Evolutionary conservation across 2,329 filamentous ascomycete genomes (phyloP).

Genomic region (Trichophyton verrucosum): DNA sequence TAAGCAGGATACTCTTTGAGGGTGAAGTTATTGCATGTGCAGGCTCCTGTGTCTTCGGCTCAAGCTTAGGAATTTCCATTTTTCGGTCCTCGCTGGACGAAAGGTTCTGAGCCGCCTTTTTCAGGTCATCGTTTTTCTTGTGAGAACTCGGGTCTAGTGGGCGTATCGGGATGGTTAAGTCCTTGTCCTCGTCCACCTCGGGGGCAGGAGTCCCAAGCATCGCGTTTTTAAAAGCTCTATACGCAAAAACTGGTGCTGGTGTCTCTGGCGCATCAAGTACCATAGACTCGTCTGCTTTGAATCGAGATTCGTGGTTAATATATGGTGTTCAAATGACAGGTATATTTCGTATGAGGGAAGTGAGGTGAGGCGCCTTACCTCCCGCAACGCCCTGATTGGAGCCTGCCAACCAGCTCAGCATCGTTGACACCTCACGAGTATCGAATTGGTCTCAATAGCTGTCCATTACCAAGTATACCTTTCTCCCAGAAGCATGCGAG

Average conservation of each 20-base stretch:
- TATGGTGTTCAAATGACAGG: not conserved
- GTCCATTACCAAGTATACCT: not conserved
- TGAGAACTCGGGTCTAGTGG: conserved; percentile 9
- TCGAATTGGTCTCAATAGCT: not conserved
- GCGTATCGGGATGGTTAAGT: conserved; percentile 13
- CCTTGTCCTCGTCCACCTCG: conserved; percentile 36
- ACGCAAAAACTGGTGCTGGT: conserved; percentile 53
- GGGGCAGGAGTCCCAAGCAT: conserved; percentile 45
- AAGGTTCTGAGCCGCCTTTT: conserved; percentile 14
- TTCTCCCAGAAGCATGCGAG: not conserved
- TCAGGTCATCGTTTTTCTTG: conserved; percentile 4
- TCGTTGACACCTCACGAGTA: conserved; percentile 7
- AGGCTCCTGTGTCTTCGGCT: conserved; percentile 9
- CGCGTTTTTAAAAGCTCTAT: conserved; percentile 50
- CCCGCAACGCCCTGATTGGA: conserved; percentile 18
- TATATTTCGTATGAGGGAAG: conserved; percentile 2
- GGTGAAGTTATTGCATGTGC: conserved; percentile 34
- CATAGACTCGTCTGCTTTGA: conserved; percentile 7
- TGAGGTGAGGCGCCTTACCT: conserved; percentile 15
- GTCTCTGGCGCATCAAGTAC: conserved; percentile 48
- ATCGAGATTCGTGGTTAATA: conserved; percentile 6
- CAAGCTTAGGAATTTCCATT: conserved; percentile 4
- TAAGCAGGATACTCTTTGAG: conserved; percentile 53
- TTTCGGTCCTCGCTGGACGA: conserved; percentile 7
- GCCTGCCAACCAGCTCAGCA: conserved; percentile 27